Evolutionary conservation across 495 filamentous ascomycete species (phyloP).

Genomic region (Penicillium ucsense): DNA sequence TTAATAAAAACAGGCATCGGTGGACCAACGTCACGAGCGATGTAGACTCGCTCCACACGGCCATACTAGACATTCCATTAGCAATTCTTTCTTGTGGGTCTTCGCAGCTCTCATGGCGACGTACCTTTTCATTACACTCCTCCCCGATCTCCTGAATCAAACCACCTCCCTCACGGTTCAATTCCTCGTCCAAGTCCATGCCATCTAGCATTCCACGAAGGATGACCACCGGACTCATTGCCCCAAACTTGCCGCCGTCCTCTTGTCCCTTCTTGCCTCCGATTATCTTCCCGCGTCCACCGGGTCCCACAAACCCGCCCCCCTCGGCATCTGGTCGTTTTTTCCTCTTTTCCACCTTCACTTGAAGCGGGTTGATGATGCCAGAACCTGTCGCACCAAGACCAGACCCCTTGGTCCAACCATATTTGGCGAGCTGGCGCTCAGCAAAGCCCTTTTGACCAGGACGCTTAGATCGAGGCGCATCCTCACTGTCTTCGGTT

Average conservation of each 20-base stretch:
- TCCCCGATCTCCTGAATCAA: slow-evolving; percentile 91
- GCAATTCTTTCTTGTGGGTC: not conserved
- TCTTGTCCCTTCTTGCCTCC: slow-evolving; percentile 46
- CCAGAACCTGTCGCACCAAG: slow-evolving; percentile 72
- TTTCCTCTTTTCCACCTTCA: slow-evolving; percentile 73
- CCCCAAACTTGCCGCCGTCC: slow-evolving; percentile 55
- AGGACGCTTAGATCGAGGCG: slow-evolving; percentile 55
- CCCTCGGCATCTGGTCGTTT: slow-evolving; percentile 71
- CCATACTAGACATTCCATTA: slow-evolving; percentile 51
- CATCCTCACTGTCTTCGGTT: slow-evolving; percentile 37
- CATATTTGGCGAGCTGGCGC: slow-evolving; percentile 82
- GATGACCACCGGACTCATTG: slow-evolving; percentile 71
- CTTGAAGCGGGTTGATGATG: slow-evolving; percentile 71
- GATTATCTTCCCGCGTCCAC: slow-evolving; percentile 70
- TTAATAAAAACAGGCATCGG: slow-evolving; percentile 75
- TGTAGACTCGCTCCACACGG: slow-evolving; percentile 70
- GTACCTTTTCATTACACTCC: slow-evolving; percentile 70
- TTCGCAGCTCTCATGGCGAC: slow-evolving; percentile 8
- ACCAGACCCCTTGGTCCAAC: slow-evolving; percentile 81
- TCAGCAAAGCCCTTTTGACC: slow-evolving; percentile 79
- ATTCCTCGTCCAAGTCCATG: slow-evolving; percentile 62
- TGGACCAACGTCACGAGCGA: slow-evolving; percentile 45
- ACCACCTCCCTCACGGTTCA: slow-evolving; percentile 49
- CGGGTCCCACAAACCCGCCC: slow-evolving; percentile 61
- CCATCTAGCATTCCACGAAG: slow-evolving; percentile 73